Evolutionary conservation across 2,329 filamentous ascomycete genomes (phyloP).

Genomic region (Hypoxylon sp.): DNA sequence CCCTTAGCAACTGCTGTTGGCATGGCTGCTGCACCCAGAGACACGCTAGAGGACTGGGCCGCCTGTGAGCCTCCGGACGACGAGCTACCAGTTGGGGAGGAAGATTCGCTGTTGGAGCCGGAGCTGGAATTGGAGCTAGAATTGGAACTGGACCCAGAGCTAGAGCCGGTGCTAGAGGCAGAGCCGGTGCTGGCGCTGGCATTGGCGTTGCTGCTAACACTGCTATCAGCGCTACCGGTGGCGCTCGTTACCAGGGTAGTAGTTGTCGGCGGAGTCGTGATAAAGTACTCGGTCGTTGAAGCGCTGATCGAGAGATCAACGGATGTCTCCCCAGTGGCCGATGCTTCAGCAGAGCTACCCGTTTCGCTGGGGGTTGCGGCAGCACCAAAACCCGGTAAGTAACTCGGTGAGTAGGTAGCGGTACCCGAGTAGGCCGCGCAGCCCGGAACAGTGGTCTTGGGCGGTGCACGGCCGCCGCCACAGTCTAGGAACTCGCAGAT

Average conservation of each 20-base stretch:
- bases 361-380: constrained; percentile 26
- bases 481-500: constrained; percentile 76
- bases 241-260: constrained; percentile 18
- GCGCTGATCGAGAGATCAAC: not conserved
- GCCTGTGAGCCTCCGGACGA: constrained; percentile 17
- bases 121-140: not conserved
- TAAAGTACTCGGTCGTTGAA: constrained; percentile 6
- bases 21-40: constrained; percentile 41
- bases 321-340: constrained; percentile 14
- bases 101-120: constrained; percentile 19
- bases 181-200: not conserved
- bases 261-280: constrained; percentile 20
- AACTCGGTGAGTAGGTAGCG: constrained; percentile 67
- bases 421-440: constrained; percentile 71
- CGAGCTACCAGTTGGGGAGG: constrained; percentile 23
- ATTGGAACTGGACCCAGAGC: not conserved
- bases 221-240: not conserved
- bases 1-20: constrained; percentile 46
- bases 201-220: not conserved
- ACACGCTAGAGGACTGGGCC: constrained; percentile 32
- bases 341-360: constrained; percentile 9
- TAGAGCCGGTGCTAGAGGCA: not conserved
- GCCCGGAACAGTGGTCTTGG: constrained; percentile 74
- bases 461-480: constrained; percentile 75
- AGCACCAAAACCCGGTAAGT: constrained; percentile 57